Base-by-base conservation (phyloP, 495 filamentous ascomycete genomes). In the Emericellopsis terricola region DNA sequence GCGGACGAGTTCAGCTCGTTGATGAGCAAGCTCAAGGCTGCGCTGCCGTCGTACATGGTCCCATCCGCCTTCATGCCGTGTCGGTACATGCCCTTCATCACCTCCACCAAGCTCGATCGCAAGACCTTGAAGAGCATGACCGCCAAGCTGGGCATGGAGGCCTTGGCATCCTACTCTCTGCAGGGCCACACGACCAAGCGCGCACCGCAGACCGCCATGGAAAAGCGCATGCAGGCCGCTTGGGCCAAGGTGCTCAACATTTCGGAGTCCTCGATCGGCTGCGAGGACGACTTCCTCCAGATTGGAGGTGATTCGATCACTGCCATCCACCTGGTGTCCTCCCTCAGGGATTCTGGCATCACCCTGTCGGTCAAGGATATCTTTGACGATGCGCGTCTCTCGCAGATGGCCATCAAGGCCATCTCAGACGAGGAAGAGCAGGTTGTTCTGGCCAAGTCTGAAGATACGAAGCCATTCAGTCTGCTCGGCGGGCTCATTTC, bases 401-500 rank as follows among this genome's bases (percentile, higher is more conserved):
- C 24, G 31, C n/a, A 18, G 5, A 8, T 33, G 2, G 17, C 31
- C 17, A 33, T n/a, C 11, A 33, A 33, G n/a, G 18, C 31, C 8
- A 28, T 20, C 24, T 18, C 20, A 14, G 15, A 20, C 15, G 18
- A 14, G 6, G 18, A n/a, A n/a, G n/a, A 18, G 13, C 14, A 33
- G 6, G 11, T 33, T 2, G 31, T 20, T 8, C 17, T 8, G 17
- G 4, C 20, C 14, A 4, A 33, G 31, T 14, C 9, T n/a, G 7
- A 2, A 13, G 31, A 33, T 9, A 14, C 15, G 8, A 20, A 11
- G 18, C 31, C 31, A n/a, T 33, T 33, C n/a, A 33, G 31, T 11
- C 17, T 33, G 2, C 18, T 33, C 19, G 67, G 3, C 16, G 72
- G 19, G 46, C 60, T 2, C 64, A 70, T 15, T 45, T 67, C 11